Conservation (phyloP, 345 rosid genomes). For the Limnanthes douglasii region DNA sequence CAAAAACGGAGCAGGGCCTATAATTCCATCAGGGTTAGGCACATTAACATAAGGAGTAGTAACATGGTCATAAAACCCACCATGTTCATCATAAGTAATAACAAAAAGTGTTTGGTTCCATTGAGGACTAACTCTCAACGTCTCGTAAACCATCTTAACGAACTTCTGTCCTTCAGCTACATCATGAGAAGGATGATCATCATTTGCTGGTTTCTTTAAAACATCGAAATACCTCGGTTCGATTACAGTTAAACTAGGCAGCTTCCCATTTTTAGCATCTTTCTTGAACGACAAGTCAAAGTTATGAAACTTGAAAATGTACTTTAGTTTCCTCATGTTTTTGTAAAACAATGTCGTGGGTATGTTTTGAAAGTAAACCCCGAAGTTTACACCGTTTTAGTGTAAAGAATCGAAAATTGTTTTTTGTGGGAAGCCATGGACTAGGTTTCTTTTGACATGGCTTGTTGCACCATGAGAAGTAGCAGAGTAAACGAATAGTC, state of each 20-base stretch:
- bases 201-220: constrained; percentile 56
- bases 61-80: constrained; percentile 92
- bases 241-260: constrained; percentile 64
- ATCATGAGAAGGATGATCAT: constrained; percentile 94
- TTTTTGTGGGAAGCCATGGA: constrained; percentile 75
- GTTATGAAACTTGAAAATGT: constrained; percentile 50
- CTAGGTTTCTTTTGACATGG: constrained; percentile 65
- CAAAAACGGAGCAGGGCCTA: constrained; percentile 82
- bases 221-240: constrained; percentile 89
- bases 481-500: constrained; percentile 79
- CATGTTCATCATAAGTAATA: constrained; percentile 91
- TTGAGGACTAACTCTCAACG: constrained; percentile 76
- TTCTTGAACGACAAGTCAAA: constrained; percentile 44
- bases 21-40: constrained; percentile 85
- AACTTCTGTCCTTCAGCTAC: constrained; percentile 74
- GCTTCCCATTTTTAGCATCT: constrained; percentile 59
- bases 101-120: constrained; percentile 85
- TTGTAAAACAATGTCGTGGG: constrained; percentile 79
- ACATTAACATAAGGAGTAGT: constrained; percentile 58
- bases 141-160: constrained; percentile 79
- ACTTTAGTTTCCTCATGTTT: constrained; percentile 76
- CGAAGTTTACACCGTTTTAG: constrained; percentile 47
- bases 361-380: constrained; percentile 65
- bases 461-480: constrained; percentile 94
- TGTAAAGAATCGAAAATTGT: constrained; percentile 87